Evolutionary conservation across 108 stramenopile genomes (phyloP), one percentile per base, ranked within the genome.

Genomic region (Cyclotella sp.): DNA sequence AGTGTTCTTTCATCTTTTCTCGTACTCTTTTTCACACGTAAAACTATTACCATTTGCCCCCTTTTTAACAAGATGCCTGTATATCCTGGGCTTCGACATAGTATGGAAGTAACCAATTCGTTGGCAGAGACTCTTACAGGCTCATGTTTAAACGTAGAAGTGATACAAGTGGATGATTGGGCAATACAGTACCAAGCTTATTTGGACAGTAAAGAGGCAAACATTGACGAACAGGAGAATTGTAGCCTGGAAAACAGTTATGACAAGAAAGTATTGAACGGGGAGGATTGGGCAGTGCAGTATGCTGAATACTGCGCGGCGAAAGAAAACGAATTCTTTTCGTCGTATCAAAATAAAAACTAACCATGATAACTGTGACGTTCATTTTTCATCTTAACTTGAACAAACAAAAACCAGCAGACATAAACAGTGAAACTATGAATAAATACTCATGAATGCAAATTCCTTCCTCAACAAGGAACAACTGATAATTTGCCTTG

Each of bases 161-260:
- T 26, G 34, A 69, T 22, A 34, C 58, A 73, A 15, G 83, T 75
- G 54, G 65, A 76, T 22, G 69, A 85, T 22, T 90, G 89, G 89
- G 87, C 84, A 57, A 42, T 45, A 47, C 87, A 90, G 72, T 90
- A 90, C 60, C 79, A 84, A 53, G 84, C 76, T 19, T 83, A 88
- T 63, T 85, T 84, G 49, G 75, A 62, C 1, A 85, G 82, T 66
- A 84, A 79, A 14, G 85, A 85, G 54, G 64, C 53, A 6, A 5
- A 6, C 6, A 52, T 63, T 34, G 53, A 85, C 27, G 67, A 70
- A 22, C 70, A 65, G 14, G 63, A 69, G 42, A 41, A 52, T 6
- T 63, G 44, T 0, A 24, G 15, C 16, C 14, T 51, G 26, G 54
- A 13, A 26, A 24, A 22, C 40, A 28, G 34, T 14, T 54, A 61